Evolutionary conservation across 768 basidiomycete species (phyloP), one percentile per base, ranked within the genome.

Genomic region (Pisolithus orientalis): DNA sequence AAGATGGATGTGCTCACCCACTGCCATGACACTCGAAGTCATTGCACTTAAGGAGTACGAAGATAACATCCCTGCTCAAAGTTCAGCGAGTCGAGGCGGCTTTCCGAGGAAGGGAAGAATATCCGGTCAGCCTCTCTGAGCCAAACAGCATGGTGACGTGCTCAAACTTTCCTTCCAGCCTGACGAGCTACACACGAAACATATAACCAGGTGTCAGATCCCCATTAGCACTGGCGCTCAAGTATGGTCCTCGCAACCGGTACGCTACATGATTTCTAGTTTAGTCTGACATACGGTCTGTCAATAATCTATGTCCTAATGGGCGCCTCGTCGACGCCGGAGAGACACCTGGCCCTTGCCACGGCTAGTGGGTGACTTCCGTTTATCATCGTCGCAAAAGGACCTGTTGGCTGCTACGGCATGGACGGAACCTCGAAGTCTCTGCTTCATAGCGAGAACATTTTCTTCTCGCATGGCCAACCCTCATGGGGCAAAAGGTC

Each of bases 161-260:
- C 39, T 45, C 28, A 14, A 34, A 13, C 39, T 28, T 42, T 44
- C 47, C 38, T 28, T 37, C 47, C 27, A 75, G 76, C 75, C n/a
- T 61, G 63, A 17, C 72, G 71, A 32, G 75, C 87, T 44, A 87
- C 86, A 4, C 88, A 88, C 58, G 85, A 88, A 62, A 87, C 87
- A 0, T 87, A 79, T 57, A 76, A 85, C 62, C 85, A 77, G 77
- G 75, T 87, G 5, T 79, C 80, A 28, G 86, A 87, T 52, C 74
- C 84, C 5, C 78, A n/a, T 43, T 87, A 84, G 72, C 84, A 89
- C 59, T 82, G 84, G 4, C 80, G 79, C 10, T 83, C 83, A 1
- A 58, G 65, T 29, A 81, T 74, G 56, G 65, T 88, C 16, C 68
- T 87, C 49, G 84, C 85, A 17, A 87, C 85, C 9, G 87, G 87